Conservation (phyloP, 2,329 filamentous ascomycete genomes). For the Aspergillus pseudoviridinutans region DNA sequence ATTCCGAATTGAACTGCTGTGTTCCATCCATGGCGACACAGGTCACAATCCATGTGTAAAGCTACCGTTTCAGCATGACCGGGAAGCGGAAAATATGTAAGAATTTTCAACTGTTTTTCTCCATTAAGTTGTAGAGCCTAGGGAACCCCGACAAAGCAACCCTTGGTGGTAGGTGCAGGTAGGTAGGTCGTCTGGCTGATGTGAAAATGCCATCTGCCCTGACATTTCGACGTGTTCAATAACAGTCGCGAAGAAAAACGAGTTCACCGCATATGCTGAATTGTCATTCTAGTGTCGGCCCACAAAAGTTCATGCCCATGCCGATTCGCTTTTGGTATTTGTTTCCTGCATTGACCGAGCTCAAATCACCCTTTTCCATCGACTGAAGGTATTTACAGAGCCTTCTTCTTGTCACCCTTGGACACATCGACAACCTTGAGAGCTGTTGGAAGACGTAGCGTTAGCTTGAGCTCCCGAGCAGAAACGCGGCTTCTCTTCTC, state of each 20-base stretch:
- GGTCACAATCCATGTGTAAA: not conserved
- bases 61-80: not conserved
- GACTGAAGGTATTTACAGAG: conserved; percentile 34
- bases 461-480: conserved; percentile 16
- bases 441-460: conserved; percentile 26
- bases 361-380: conserved; percentile 21
- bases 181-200: conserved; percentile 29
- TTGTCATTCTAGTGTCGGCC: conserved; percentile 26
- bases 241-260: conserved; percentile 25
- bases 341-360: conserved; percentile 24
- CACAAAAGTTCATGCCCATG: conserved; percentile 26
- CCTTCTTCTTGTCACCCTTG: conserved; percentile 45
- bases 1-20: not conserved
- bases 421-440: conserved; percentile 44
- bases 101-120: conserved; percentile 39
- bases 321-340: conserved; percentile 25
- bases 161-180: conserved; percentile 23
- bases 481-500: not conserved
- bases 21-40: not conserved
- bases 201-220: conserved; percentile 10
- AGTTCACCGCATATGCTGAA: conserved; percentile 6
- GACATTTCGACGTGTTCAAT: conserved; percentile 14
- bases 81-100: conserved; percentile 14
- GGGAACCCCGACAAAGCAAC: conserved; percentile 29
- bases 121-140: conserved; percentile 31